Percentiles rank a stretch among this genome's conserved stretches.
Evolutionary conservation across 129 eudicot species (phyloP).

Genomic region (Mikania micrantha): DNA sequence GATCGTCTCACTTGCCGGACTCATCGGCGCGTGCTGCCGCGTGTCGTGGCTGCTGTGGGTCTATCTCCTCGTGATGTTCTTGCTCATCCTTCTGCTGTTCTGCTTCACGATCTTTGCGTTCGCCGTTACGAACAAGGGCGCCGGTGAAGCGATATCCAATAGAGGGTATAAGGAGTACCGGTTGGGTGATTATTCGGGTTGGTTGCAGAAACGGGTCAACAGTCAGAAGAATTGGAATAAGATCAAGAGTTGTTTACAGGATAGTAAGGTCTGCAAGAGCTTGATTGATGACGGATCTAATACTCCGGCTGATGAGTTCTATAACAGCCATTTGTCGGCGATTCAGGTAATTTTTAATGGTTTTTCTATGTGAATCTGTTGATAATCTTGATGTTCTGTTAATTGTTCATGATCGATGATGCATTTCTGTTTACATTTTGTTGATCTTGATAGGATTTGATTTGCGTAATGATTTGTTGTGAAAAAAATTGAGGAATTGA

Average conservation of each 20-base stretch:
- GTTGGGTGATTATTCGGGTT: constrained; percentile 70
- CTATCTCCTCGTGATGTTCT: constrained; percentile 69
- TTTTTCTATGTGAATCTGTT: not conserved
- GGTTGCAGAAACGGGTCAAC: constrained; percentile 74
- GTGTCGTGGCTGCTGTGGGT: constrained; percentile 81
- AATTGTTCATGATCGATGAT: not conserved
- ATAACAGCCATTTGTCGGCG: constrained; percentile 37
- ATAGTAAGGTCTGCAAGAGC: constrained; percentile 69
- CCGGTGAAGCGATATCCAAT: constrained; percentile 52
- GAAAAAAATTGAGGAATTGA: not conserved
- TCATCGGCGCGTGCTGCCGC: constrained; percentile 81
- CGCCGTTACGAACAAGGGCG: constrained; percentile 82
- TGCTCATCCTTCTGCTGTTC: constrained; percentile 53
- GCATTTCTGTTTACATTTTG: not conserved
- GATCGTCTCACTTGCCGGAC: constrained; percentile 77
- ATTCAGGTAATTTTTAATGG: constrained; percentile 51
- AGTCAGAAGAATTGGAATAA: constrained; percentile 52
- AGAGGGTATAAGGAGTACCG: constrained; percentile 83
- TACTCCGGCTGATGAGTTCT: constrained; percentile 29
- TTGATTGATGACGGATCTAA: constrained; percentile 33
- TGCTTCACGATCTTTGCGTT: constrained; percentile 88
- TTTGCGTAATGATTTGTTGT: not conserved
- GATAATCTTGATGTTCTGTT: not conserved
- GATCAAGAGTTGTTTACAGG: constrained; percentile 69
- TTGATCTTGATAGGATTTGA: not conserved